A percentile compares a stretch with the other conserved stretches of the same genome.
These are phyloP conservation scores for Pneumocystis oryctolagi DNA, from an alignment of 1,139 yeast species.

Conservation along the genomic window DNA sequence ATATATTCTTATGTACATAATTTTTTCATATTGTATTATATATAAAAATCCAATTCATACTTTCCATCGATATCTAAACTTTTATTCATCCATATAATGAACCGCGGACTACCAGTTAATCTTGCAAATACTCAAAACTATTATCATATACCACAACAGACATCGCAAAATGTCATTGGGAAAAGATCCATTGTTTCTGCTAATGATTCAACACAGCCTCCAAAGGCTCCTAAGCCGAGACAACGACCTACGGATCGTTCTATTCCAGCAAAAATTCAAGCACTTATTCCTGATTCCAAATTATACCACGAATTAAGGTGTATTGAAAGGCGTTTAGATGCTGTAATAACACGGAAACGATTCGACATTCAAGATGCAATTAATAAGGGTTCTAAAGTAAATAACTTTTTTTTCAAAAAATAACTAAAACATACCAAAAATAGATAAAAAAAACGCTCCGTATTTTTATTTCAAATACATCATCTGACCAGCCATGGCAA, in stretches of 20 bases:
- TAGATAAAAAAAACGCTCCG: constrained; percentile 42
- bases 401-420: constrained; percentile 13
- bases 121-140: neutral
- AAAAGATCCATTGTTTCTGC: neutral
- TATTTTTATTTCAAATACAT: constrained; percentile 66
- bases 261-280: constrained; percentile 30
- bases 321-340: constrained; percentile 67
- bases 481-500: constrained; percentile 91
- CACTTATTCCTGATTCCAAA: constrained; percentile 57
- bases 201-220: neutral
- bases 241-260: neutral
- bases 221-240: neutral
- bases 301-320: constrained; percentile 56
- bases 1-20: neutral
- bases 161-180: neutral
- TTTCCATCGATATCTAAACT: neutral
- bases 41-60: neutral
- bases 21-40: neutral
- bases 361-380: constrained; percentile 68
- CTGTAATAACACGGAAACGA: constrained; percentile 65
- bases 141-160: neutral
- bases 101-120: neutral
- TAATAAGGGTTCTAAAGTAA: constrained; percentile 22
- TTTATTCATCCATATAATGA: neutral
- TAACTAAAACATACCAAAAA: neutral